Percentiles rank a stretch among this genome's conserved stretches.
phyloP scores from a whole-genome alignment of 768 basidiomycete species.

The Collybia sordida region DNA sequence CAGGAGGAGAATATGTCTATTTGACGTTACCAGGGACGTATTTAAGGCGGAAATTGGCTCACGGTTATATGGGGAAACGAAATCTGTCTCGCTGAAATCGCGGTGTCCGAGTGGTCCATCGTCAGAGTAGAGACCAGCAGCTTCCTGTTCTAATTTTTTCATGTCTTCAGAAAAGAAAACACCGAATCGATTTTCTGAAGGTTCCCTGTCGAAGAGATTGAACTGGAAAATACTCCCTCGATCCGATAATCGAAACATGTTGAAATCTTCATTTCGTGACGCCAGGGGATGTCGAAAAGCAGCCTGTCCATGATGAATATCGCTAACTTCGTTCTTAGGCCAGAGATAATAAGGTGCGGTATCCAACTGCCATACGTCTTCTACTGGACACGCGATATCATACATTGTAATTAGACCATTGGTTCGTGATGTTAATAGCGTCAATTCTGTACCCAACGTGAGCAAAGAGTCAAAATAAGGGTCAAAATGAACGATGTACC shows the following conservation, averaged over 20 bases:
- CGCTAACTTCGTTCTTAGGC: constrained; percentile 20
- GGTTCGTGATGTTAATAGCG: constrained; percentile 58
- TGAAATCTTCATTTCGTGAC: constrained; percentile 19
- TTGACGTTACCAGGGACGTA: neutral
- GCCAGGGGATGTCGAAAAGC: constrained; percentile 32
- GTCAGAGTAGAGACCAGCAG: constrained; percentile 27
- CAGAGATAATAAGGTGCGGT: constrained; percentile 45
- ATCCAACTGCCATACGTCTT: constrained; percentile 43
- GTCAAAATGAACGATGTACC: neutral
- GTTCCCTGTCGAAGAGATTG: constrained; percentile 28
- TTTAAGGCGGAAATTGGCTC: constrained; percentile 15
- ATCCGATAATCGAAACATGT: constrained; percentile 47
- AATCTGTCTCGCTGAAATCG: constrained; percentile 45
- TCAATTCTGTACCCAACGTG: constrained; percentile 38
- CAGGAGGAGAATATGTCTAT: constrained; percentile 40
- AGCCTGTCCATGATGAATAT: constrained; percentile 26
- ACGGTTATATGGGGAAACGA: constrained; percentile 59
- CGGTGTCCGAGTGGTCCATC: constrained; percentile 45
- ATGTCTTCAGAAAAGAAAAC: constrained; percentile 42
- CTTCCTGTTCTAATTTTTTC: constrained; percentile 29
- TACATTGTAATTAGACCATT: constrained; percentile 65
- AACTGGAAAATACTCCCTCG: constrained; percentile 45
- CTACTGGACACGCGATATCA: constrained; percentile 48
- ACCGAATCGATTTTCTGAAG: constrained; percentile 13
- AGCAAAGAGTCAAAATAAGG: neutral